Percentiles rank a stretch among this genome's conserved stretches.
phyloP scores from a whole-genome alignment of 768 basidiomycete species.

The Collybiopsis confluens region DNA sequence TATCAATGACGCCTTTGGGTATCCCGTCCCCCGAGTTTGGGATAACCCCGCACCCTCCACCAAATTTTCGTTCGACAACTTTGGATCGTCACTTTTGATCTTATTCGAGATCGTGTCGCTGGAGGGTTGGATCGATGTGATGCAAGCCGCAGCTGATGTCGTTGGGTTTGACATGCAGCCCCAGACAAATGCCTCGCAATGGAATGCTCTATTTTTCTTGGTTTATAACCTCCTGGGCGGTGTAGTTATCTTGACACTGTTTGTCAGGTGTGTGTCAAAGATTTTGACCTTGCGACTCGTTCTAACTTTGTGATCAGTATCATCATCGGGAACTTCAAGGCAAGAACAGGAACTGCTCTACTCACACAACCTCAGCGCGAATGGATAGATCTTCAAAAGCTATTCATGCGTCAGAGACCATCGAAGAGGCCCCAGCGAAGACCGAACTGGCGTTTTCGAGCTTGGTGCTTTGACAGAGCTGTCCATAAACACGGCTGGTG shows the following conservation, averaged over 20 bases:
- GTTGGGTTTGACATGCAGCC: constrained; percentile 69
- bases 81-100: constrained; percentile 79
- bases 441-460: constrained; percentile 51
- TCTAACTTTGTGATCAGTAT: constrained; percentile 51
- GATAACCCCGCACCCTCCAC: constrained; percentile 79
- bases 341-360: constrained; percentile 81
- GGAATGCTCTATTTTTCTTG: constrained; percentile 88
- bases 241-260: constrained; percentile 84
- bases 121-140: constrained; percentile 96
- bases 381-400: constrained; percentile 91
- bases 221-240: constrained; percentile 89
- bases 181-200: constrained; percentile 63
- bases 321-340: constrained; percentile 91
- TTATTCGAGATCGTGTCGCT: constrained; percentile 95
- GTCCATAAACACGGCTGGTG: constrained; percentile 93
- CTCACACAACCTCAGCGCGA: constrained; percentile 84
- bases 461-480: constrained; percentile 92
- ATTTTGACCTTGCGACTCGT: not conserved
- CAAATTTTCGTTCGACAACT: constrained; percentile 86
- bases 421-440: constrained; percentile 70
- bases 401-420: constrained; percentile 82
- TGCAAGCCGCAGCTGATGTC: constrained; percentile 76
- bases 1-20: constrained; percentile 59
- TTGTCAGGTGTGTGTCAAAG: constrained; percentile 64
- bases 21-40: constrained; percentile 84